Evolutionary conservation across 2,329 filamentous ascomycete species (phyloP).

Genomic region (Juglanconis oblonga): DNA sequence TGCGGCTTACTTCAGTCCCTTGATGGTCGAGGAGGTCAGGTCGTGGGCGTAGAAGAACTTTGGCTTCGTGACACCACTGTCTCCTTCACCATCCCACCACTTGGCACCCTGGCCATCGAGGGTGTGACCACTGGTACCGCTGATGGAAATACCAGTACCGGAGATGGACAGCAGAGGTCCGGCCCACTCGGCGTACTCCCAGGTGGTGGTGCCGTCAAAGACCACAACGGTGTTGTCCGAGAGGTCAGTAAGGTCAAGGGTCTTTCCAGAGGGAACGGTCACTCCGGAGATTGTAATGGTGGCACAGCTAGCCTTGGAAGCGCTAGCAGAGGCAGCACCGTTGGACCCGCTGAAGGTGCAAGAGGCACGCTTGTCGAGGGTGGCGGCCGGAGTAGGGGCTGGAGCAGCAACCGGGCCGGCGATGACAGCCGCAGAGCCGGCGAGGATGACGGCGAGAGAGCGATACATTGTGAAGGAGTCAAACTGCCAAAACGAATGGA

Average conservation of each 20-base stretch:
- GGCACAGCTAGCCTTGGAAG: slow-evolving; percentile 48
- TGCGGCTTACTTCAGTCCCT: not conserved
- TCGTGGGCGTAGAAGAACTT: slow-evolving; percentile 29
- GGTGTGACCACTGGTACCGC: slow-evolving; percentile 46
- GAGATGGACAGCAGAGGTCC: slow-evolving; percentile 62
- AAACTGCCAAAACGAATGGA: not conserved
- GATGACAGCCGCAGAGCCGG: not conserved
- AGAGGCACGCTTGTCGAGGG: slow-evolving; percentile 2
- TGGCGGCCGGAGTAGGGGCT: not conserved
- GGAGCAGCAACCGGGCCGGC: not conserved
- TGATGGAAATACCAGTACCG: slow-evolving; percentile 53
- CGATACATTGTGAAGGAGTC: not conserved
- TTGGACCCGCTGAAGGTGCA: slow-evolving; percentile 56
- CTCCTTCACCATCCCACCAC: slow-evolving; percentile 58
- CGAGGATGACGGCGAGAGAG: not conserved
- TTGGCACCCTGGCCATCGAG: slow-evolving; percentile 54
- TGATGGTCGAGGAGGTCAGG: slow-evolving; percentile 27
- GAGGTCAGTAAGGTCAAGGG: slow-evolving; percentile 55
- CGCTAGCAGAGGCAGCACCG: slow-evolving; percentile 37
- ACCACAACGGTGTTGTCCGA: slow-evolving; percentile 51
- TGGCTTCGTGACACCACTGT: slow-evolving; percentile 2
- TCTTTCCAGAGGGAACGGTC: slow-evolving; percentile 54
- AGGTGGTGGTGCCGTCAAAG: slow-evolving; percentile 65
- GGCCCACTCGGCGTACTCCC: slow-evolving; percentile 62
- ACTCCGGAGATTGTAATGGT: slow-evolving; percentile 52